A percentile compares a stretch with the other conserved stretches of the same genome.
Conservation (phyloP, 345 rosid species). For the Dipteronia sinensis region DNA sequence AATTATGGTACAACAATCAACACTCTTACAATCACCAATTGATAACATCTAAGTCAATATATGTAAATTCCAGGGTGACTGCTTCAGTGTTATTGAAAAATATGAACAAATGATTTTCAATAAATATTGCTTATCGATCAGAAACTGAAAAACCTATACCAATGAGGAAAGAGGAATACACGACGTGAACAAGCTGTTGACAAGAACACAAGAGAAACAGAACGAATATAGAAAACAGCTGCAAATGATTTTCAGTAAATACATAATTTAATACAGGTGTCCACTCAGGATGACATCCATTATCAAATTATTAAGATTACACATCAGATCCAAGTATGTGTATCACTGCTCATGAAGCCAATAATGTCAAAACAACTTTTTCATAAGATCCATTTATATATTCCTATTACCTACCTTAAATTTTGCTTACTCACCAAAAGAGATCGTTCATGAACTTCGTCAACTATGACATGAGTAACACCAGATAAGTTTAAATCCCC, state of each 20-base stretch:
- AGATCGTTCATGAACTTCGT: constrained; percentile 97
- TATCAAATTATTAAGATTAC: neutral
- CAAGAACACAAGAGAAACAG: neutral
- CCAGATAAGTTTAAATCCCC: constrained; percentile 75
- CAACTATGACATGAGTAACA: constrained; percentile 83
- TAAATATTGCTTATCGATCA: neutral
- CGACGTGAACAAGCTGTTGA: neutral
- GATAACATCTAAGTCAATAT: neutral
- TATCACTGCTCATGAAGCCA: constrained; percentile 5
- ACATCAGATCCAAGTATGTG: neutral
- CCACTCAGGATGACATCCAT: neutral
- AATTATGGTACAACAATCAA: constrained; percentile 9
- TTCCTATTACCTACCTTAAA: constrained; percentile 9
- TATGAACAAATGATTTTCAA: neutral
- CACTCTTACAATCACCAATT: neutral
- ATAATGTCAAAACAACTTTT: neutral
- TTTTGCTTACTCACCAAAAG: constrained; percentile 64
- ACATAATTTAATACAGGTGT: neutral
- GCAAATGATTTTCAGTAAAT: neutral
- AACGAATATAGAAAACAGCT: neutral
- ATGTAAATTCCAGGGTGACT: neutral
- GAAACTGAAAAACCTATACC: neutral
- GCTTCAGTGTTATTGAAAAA: neutral
- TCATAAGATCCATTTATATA: neutral
- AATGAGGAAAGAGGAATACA: neutral